Base-by-base conservation (phyloP, 2,329 filamentous ascomycete species). In the Phialophora tarda region DNA sequence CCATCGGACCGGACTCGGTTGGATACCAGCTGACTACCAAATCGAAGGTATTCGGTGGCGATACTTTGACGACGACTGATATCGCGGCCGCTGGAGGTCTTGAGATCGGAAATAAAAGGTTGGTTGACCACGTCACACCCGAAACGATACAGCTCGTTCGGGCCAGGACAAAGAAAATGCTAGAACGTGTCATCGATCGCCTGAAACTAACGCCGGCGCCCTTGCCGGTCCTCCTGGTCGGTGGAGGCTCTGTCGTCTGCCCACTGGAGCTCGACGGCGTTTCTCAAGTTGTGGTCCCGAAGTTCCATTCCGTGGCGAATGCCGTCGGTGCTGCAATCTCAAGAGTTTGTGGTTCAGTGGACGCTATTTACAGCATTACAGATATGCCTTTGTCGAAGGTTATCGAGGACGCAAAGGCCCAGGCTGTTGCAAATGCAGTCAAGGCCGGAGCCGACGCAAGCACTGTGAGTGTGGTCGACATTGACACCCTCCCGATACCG, bases 271-370 rank as follows among this genome's bases (percentile, higher is more conserved):
- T 88, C 6, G 75, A 78, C 1, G 84, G 84, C 0, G 85, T 86
- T 0, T 78, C 80, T 11, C 78, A 82, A 67, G 81, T 83, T 63
- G 82, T 84, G 7, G 77, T 77, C 79, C 8, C 86, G 0, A 79
- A 81, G 14, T 62, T 65, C 55, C 79, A 84, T 44, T 84, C 83
- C 63, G 85, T 89, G 1, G 87, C 88, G 8, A 89, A 89, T 71
- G 87, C 87, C 0, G 86, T 89, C 10, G 87, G 87, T 1, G 87
- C 87, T 8, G 87, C 87, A 0, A 87, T 86, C 64, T 85, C 86
- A 1, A 78, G 85, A 47, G 85, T 89, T 1, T 87, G 61, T 17
- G 67, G 64, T 32, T 24, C 60, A 7, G 64, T 69, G n/a, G 67
- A 69, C 48, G 65, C 54, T 7, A 59, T 69, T 3, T 44, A 61